phyloP scores from a whole-genome alignment of 305 asterid genomes.

The Fraxinus latifolia region DNA sequence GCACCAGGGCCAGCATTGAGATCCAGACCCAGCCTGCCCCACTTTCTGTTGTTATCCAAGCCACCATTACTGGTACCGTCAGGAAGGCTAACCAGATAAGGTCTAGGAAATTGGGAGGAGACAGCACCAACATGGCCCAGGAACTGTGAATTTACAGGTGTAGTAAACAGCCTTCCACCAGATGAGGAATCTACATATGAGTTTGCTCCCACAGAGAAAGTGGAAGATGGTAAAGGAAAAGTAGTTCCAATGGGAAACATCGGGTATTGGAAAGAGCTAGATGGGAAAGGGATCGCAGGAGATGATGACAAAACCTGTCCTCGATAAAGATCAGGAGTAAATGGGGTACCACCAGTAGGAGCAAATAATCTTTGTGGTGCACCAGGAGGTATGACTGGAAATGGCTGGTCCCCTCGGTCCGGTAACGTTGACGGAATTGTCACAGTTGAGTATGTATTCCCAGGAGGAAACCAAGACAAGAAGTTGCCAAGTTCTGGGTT shows the following conservation, averaged over 20 bases:
- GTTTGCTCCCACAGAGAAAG: conserved; percentile 42
- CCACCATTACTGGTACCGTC: conserved; percentile 34
- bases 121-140: conserved; percentile 40
- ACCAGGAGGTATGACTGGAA: conserved; percentile 40
- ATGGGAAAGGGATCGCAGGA: conserved; percentile 47
- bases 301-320: conserved; percentile 57
- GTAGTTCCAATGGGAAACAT: conserved; percentile 45
- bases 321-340: conserved; percentile 41
- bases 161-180: conserved; percentile 40
- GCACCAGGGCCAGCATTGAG: conserved; percentile 56
- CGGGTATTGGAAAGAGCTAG: conserved; percentile 47
- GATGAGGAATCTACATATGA: conserved; percentile 49
- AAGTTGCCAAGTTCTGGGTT: conserved; percentile 24
- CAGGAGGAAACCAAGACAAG: conserved; percentile 53
- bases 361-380: conserved; percentile 41
- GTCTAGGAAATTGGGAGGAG: conserved; percentile 48
- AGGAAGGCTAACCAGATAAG: conserved; percentile 40
- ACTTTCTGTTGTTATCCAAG: conserved; percentile 39
- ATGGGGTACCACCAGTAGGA: conserved; percentile 32
- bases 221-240: conserved; percentile 42
- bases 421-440: conserved; percentile 43
- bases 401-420: conserved; percentile 43
- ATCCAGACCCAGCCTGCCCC: conserved; percentile 54
- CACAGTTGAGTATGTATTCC: conserved; percentile 41
- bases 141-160: conserved; percentile 42